These are phyloP conservation scores for Albugo candida DNA, from an alignment of 352 stramenopile genomes.

Conservation along the genomic window DNA sequence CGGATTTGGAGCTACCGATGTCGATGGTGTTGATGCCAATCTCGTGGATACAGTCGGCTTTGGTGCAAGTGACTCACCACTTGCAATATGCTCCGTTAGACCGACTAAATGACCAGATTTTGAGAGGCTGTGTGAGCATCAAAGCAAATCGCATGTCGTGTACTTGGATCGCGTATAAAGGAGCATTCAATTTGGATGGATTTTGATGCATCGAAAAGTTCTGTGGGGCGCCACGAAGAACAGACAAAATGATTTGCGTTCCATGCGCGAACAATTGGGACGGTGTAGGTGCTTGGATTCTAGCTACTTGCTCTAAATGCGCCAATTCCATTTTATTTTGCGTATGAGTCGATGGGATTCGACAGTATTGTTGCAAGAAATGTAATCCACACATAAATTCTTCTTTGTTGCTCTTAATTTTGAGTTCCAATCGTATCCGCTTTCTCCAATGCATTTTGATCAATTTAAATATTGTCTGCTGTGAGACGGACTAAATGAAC, in stretches of 20 bases:
- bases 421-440: neutral
- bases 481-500: too few species aligned
- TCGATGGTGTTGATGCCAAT: conserved; percentile 7
- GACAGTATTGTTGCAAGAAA: conserved; percentile 76
- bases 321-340: conserved; percentile 72
- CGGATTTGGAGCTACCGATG: conserved; percentile 6
- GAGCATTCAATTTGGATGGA: conserved; percentile 30
- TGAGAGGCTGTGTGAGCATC: too few species aligned
- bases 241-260: too few species aligned
- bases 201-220: neutral
- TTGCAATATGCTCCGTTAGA: too few species aligned
- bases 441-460: conserved; percentile 2
- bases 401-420: conserved; percentile 41
- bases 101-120: too few species aligned
- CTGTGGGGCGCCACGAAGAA: neutral
- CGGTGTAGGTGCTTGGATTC: conserved; percentile 22
- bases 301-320: conserved; percentile 52
- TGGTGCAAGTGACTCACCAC: too few species aligned
- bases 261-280: neutral
- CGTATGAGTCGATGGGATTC: conserved; percentile 78
- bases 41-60: neutral
- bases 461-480: too few species aligned
- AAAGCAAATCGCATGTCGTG: conserved; percentile 43
- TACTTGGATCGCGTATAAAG: conserved; percentile 32
- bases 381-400: conserved; percentile 46